A percentile compares a stretch with the other conserved stretches of the same genome.
These are phyloP conservation scores for Mycocentrospora acerina DNA, from an alignment of 2,329 filamentous ascomycete species.

Conservation along the genomic window DNA sequence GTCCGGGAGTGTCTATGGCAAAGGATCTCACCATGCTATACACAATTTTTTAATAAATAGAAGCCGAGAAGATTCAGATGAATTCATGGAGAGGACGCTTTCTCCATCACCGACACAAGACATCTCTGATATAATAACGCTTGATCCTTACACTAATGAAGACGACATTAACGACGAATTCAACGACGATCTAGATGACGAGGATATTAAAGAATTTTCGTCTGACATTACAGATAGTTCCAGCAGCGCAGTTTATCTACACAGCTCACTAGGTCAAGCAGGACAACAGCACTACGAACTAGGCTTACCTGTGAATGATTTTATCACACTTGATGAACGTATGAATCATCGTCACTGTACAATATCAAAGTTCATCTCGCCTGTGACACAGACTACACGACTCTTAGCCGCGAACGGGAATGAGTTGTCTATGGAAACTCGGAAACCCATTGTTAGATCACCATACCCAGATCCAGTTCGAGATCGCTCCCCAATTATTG, in stretches of 20 bases:
- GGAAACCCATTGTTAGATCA: slow-evolving; percentile 52
- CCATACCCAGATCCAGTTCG: slow-evolving; percentile 53
- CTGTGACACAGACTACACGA: slow-evolving; percentile 22
- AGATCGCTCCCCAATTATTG: slow-evolving; percentile 57
- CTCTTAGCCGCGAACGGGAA: slow-evolving; percentile 11
- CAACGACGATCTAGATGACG: slow-evolving; percentile 25
- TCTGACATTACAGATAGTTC: slow-evolving; percentile 2
- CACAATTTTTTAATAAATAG: too few species aligned
- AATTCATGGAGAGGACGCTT: too few species aligned
- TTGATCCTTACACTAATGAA: slow-evolving; percentile 3
- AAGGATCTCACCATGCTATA: too few species aligned
- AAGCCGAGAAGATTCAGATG: too few species aligned
- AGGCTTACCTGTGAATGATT: not conserved
- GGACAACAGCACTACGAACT: not conserved
- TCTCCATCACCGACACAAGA: not conserved
- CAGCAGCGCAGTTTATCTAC: not conserved
- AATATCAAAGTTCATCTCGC: slow-evolving; percentile 22
- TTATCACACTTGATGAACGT: not conserved
- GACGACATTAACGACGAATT: slow-evolving; percentile 10
- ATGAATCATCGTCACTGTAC: not conserved
- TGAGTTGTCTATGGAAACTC: slow-evolving; percentile 2
- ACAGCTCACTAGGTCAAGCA: slow-evolving; percentile 2
- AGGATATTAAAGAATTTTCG: slow-evolving; percentile 22
- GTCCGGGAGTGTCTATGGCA: too few species aligned
- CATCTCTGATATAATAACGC: slow-evolving; percentile 4